Percentiles rank a stretch among this genome's conserved stretches.
Conservation (phyloP, 805 yeast genomes). For the Maudiozyma serrabonitensis region DNA sequence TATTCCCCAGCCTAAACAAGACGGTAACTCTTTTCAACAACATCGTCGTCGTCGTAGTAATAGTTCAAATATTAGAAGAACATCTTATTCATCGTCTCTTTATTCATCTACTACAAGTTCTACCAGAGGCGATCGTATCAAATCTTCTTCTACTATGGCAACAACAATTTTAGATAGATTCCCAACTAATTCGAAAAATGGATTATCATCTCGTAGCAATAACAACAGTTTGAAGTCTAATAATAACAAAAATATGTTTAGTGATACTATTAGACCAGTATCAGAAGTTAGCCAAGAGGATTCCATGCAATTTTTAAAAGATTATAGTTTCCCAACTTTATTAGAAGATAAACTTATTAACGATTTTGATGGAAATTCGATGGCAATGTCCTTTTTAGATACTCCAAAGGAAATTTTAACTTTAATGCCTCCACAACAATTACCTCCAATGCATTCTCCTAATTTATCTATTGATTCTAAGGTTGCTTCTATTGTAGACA, state of each 20-base stretch:
- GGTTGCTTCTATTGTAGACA: background rate
- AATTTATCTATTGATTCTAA: background rate
- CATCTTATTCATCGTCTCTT: constrained; percentile 8
- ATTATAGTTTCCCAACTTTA: constrained; percentile 25
- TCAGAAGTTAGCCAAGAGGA: background rate
- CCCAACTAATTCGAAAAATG: constrained; percentile 4
- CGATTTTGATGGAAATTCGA: background rate
- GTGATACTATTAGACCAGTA: background rate
- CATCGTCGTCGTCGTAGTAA: background rate
- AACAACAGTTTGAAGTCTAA: background rate
- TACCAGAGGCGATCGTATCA: constrained; percentile 14
- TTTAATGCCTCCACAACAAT: background rate
- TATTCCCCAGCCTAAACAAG: constrained; percentile 1
- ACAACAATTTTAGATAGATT: constrained; percentile 10
- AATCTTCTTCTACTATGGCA: constrained; percentile 27
- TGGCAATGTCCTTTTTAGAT: background rate
- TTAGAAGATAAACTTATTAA: constrained; percentile 15
- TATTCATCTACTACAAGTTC: constrained; percentile 6
- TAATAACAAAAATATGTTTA: background rate
- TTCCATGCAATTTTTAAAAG: constrained; percentile 19
- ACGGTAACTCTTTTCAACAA: background rate
- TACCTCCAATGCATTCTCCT: background rate
- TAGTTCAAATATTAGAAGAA: background rate
- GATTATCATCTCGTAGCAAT: background rate
- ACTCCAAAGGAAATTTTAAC: background rate